These are phyloP conservation scores for Xylariaceae sp. DNA, from an alignment of 2,329 filamentous ascomycete genomes.

Conservation along the genomic window DNA sequence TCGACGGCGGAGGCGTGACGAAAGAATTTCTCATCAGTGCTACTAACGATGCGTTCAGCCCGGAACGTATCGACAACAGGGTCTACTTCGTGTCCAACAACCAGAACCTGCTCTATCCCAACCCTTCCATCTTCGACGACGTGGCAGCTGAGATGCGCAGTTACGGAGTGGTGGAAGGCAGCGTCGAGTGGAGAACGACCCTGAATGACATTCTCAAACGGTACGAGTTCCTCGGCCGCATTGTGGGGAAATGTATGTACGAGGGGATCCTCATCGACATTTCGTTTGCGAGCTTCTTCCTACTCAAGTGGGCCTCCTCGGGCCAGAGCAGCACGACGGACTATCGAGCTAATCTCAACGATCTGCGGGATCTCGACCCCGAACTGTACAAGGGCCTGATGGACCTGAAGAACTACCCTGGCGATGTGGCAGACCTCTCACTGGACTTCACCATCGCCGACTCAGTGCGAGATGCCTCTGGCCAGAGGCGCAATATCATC, in stretches of 20 bases:
- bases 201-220: conserved; percentile 60
- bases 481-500: conserved; percentile 57
- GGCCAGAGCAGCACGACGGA: conserved; percentile 51
- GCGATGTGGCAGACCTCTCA: conserved; percentile 72
- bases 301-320: conserved; percentile 87
- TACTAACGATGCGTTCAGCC: conserved; percentile 73
- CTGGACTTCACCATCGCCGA: conserved; percentile 90
- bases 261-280: conserved; percentile 94
- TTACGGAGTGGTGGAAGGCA: conserved; percentile 46
- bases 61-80: conserved; percentile 41
- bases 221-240: conserved; percentile 87
- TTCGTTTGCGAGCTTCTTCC: conserved; percentile 89
- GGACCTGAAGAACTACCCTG: conserved; percentile 76
- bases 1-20: conserved; percentile 93
- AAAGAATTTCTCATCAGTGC: conserved; percentile 94
- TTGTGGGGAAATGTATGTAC: conserved; percentile 95
- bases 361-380: conserved; percentile 86
- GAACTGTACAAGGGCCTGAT: conserved; percentile 82
- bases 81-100: conserved; percentile 75
- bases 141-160: conserved; percentile 52
- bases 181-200: conserved; percentile 50
- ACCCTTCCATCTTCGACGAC: conserved; percentile 71
- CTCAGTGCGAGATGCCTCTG: conserved; percentile 43
- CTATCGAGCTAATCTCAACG: conserved; percentile 91
- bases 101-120: conserved; percentile 82